phyloP scores from a whole-genome alignment of 345 rosid species.

The Arabidopsis suecica region DNA sequence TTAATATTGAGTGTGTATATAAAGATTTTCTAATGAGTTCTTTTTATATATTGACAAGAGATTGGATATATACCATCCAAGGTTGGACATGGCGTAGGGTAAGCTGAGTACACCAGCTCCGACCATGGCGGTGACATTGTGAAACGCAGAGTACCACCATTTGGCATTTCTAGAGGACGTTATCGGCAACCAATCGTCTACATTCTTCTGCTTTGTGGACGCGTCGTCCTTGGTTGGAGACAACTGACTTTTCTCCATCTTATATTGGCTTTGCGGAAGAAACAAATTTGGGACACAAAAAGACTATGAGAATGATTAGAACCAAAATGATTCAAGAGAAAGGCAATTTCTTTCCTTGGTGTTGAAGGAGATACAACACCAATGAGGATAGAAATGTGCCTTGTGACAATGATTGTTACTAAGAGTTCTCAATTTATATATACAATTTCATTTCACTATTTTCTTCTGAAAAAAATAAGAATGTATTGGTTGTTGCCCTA shows the following conservation, averaged over 20 bases:
- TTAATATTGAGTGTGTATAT: not conserved
- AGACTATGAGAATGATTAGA: not conserved
- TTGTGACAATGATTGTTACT: not conserved
- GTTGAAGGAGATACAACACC: constrained; percentile 3
- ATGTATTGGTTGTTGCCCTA: not conserved
- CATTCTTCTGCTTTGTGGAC: constrained; percentile 41
- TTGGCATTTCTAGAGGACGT: constrained; percentile 73
- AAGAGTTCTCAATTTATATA: not conserved
- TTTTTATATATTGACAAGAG: not conserved
- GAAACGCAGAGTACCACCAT: constrained; percentile 95
- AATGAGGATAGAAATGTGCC: not conserved
- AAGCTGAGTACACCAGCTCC: constrained; percentile 94
- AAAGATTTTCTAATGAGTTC: not conserved
- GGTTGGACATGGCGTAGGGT: constrained; percentile 80
- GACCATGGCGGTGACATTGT: constrained; percentile 91
- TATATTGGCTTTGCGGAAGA: not conserved
- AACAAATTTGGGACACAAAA: not conserved
- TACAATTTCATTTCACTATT: not conserved
- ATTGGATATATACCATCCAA: constrained; percentile 65
- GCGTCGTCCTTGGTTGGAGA: constrained; percentile 13
- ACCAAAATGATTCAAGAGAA: not conserved
- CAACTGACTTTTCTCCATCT: constrained; percentile 16
- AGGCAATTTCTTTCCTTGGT: not conserved
- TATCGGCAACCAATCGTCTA: constrained; percentile 79
- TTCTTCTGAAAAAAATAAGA: not conserved